Percentiles rank a stretch among this genome's conserved stretches.
Evolutionary conservation across 345 rosid species (phyloP).

Genomic region (Xanthoceras sorbifolium): DNA sequence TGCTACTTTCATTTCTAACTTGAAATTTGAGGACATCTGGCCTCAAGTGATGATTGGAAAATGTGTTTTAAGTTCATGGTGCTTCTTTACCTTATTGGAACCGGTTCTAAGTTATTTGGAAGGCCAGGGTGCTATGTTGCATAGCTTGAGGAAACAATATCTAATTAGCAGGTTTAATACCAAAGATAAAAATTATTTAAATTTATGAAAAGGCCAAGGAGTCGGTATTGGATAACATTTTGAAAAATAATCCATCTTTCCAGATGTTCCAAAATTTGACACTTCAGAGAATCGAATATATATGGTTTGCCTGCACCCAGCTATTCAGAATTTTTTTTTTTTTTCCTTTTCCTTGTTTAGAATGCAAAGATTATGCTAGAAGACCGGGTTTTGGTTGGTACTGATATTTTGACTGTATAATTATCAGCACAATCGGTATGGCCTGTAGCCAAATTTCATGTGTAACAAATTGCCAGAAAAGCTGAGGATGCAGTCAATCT

Average conservation of each 20-base stretch:
- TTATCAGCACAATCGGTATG: background rate
- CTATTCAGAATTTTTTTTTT: background rate
- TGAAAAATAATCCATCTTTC: background rate
- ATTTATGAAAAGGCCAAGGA: background rate
- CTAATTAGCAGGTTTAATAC: background rate
- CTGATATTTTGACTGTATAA: background rate
- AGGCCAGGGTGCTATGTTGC: background rate
- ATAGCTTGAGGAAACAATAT: background rate
- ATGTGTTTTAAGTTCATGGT: background rate
- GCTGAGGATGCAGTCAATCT: constrained; percentile 1
- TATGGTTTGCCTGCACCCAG: constrained; percentile 1
- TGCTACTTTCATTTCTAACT: background rate
- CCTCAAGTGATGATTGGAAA: background rate
- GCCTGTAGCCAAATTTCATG: background rate
- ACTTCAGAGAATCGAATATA: background rate
- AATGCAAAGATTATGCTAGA: background rate
- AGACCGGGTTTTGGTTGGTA: background rate
- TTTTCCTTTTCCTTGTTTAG: background rate
- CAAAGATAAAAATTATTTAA: too few relatives aligned
- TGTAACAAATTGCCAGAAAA: background rate
- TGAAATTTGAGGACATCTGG: background rate
- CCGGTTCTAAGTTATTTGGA: background rate
- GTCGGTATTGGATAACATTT: background rate
- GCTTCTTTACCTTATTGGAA: constrained; percentile 1
- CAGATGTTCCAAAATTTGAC: background rate